Base-by-base conservation (phyloP, 108 stramenopile species). In the Cyclotella sp. region DNA sequence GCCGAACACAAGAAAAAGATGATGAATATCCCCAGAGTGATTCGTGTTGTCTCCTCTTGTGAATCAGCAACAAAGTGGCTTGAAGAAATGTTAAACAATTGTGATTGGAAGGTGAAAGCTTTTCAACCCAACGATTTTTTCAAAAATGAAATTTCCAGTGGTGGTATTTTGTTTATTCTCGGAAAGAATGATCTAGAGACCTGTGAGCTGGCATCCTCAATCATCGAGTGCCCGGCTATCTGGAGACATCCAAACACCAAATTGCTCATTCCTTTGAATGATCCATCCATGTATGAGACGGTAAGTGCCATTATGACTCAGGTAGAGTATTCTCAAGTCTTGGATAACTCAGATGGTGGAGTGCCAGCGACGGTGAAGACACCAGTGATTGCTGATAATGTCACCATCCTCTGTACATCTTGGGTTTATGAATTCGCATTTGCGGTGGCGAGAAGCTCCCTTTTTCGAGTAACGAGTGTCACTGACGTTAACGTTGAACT, bases 131-230 rank as follows among this genome's bases (percentile, higher is more conserved):
- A 42, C 5, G 24, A 13, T 41, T n/a, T 11, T 26, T 3, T 21
- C 0, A 43, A 3, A 70, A 45, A 26, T n/a, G 34, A 24, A 6
- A 21, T 22, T 15, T 4, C 47, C 11, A 2, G 41, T 24, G 71
- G 29, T 29, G 71, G 71, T 4, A 61, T 62, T 10, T 21, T 72
- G 13, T 47, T 72, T 3, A 49, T 72, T 34, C 9, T 46, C 10
- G 71, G 71, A 12, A 14, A 34, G 19, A 61, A 61, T 72, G 71
- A 72, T 42, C 13, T 49, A 3, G 71, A 72, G 12, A 72, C 71
- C 0, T 72, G 71, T 28, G 71, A 72, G 49, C 27, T 72, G 5
- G 47, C 71, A 30, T 62, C 45, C 29, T 60, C 71, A 16, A 18
- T 62, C 28, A 61, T 61, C 42, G 71, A 72, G 49, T 9, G 53